phyloP scores from a whole-genome alignment of 352 stramenopile genomes.

The Globisporangium yorkense region DNA sequence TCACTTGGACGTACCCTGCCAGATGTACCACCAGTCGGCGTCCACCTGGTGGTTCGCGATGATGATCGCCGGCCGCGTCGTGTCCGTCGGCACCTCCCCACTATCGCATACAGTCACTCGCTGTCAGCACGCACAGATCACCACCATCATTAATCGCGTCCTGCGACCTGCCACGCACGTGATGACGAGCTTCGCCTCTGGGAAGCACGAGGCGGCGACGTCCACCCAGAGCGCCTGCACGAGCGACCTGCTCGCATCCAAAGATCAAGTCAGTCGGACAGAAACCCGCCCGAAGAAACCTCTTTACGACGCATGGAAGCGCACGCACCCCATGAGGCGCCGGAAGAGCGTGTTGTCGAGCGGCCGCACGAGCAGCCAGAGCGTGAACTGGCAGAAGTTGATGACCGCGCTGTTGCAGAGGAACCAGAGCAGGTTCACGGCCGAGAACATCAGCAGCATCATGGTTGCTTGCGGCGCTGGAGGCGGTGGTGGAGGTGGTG shows the following conservation, averaged over 20 bases:
- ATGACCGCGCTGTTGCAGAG: conserved; percentile 77
- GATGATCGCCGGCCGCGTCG: conserved; percentile 75
- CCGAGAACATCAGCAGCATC: conserved; percentile 68
- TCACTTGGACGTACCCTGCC: conserved; percentile 39
- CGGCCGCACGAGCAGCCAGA: conserved; percentile 80
- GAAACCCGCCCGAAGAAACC: neutral
- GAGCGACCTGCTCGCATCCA: conserved; percentile 26
- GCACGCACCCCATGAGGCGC: conserved; percentile 52
- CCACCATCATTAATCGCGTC: neutral
- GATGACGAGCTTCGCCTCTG: conserved; percentile 73
- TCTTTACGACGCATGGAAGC: conserved; percentile 1
- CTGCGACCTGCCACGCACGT: conserved; percentile 36
- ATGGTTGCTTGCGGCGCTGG: conserved; percentile 8
- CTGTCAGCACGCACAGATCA: too few relatives aligned
- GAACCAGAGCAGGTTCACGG: conserved; percentile 79
- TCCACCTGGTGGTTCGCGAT: conserved; percentile 91
- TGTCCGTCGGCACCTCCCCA: conserved; percentile 72
- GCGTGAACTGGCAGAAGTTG: conserved; percentile 73
- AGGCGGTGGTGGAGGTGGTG: neutral
- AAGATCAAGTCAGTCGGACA: neutral
- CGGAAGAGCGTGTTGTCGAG: conserved; percentile 83
- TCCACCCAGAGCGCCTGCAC: conserved; percentile 84
- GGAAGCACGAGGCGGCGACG: conserved; percentile 80
- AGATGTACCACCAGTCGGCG: conserved; percentile 93
- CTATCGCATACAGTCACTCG: conserved; percentile 12